phyloP scores from a whole-genome alignment of 2,329 filamentous ascomycete genomes.

The Aspergillus neoniger region DNA sequence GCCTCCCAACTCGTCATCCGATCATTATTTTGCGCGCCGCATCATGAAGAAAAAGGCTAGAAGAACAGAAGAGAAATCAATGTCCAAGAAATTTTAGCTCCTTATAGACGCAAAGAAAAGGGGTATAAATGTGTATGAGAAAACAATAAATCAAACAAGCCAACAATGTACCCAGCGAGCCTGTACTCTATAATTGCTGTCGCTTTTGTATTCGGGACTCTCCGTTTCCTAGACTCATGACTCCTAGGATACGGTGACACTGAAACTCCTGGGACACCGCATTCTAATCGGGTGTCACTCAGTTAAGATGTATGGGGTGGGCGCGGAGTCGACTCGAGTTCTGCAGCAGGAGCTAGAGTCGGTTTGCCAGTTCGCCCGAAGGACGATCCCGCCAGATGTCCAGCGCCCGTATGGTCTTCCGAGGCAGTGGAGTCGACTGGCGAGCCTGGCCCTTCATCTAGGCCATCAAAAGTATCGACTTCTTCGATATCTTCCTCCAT shows the following conservation, averaged over 20 bases:
- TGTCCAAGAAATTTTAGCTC: constrained; percentile 18
- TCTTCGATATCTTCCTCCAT: constrained; percentile 44
- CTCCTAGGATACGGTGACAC: constrained; percentile 6
- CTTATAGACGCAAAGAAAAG: constrained; percentile 18
- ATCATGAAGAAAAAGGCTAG: neutral
- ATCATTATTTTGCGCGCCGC: constrained; percentile 14
- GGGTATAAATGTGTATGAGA: constrained; percentile 20
- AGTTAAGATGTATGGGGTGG: constrained; percentile 46
- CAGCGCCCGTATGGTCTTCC: constrained; percentile 13
- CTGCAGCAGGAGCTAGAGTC: constrained; percentile 34
- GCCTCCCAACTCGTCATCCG: constrained; percentile 9
- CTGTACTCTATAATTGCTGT: neutral
- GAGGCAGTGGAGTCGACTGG: constrained; percentile 23
- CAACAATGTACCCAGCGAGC: constrained; percentile 11
- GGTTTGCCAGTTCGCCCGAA: constrained; percentile 26
- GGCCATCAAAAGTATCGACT: constrained; percentile 43
- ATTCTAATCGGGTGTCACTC: constrained; percentile 19
- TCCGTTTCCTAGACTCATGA: constrained; percentile 10
- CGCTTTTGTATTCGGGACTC: neutral
- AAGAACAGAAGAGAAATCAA: neutral
- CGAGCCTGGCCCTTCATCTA: constrained; percentile 31
- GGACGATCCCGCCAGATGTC: constrained; percentile 14
- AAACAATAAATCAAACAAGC: constrained; percentile 13
- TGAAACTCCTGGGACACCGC: constrained; percentile 5
- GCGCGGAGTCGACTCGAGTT: constrained; percentile 34